These are phyloP conservation scores for Ganoderma boninense DNA, from an alignment of 1,284 basidiomycete species.

Conservation along the genomic window DNA sequence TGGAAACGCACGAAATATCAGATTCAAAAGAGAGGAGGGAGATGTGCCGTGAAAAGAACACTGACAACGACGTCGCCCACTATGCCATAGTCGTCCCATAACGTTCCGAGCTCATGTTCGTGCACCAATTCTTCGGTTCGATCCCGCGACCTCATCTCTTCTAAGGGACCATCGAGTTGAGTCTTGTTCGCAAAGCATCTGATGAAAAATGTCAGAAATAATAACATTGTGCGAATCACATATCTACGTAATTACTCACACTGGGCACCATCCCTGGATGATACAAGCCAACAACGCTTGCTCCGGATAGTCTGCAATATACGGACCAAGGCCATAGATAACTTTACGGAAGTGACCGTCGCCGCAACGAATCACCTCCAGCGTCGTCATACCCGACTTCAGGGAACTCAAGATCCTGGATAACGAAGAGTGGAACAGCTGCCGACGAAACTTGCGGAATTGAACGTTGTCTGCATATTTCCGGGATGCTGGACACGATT, in stretches of 20 bases:
- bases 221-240: fast-evolving
- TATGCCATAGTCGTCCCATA: conserved; percentile 35
- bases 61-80: conserved; percentile 34
- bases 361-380: conserved; percentile 31
- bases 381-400: conserved; percentile 30
- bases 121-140: conserved; percentile 18
- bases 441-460: conserved; percentile 21
- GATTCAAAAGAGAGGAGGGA: no score
- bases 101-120: conserved; percentile 8
- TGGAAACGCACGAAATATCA: background rate
- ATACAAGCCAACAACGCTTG: conserved; percentile 36
- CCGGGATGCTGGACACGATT: background rate
- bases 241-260: conserved; percentile 27
- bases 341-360: conserved; percentile 35
- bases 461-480: background rate
- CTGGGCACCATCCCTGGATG: conserved; percentile 40
- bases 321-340: conserved; percentile 40
- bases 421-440: conserved; percentile 35
- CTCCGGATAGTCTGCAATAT: conserved; percentile 43
- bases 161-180: conserved; percentile 25
- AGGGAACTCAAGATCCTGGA: conserved; percentile 27
- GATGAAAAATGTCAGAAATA: background rate
- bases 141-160: background rate
- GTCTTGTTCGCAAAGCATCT: background rate
- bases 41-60: background rate